Evolutionary conservation across 139 green algal species (phyloP).

Genomic region (Chlorella sp.): DNA sequence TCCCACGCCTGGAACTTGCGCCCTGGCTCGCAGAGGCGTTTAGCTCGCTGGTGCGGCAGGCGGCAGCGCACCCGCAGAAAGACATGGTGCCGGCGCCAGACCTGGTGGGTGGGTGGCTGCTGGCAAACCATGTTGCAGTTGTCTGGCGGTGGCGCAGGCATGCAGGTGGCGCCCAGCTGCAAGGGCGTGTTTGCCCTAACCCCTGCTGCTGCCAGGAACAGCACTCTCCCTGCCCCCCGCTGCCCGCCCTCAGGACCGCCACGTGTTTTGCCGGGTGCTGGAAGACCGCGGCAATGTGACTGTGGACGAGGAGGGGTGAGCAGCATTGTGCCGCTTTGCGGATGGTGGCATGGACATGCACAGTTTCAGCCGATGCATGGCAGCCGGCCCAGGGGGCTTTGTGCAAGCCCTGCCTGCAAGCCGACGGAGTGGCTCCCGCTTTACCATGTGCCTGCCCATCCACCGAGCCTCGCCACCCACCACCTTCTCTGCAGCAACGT

Average conservation of each 20-base stretch:
- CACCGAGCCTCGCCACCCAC: background rate
- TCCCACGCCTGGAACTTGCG: background rate
- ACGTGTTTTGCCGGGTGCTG: constrained; percentile 60
- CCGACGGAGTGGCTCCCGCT: background rate
- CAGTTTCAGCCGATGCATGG: background rate
- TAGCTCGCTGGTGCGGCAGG: constrained; percentile 49
- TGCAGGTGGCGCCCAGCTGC: background rate
- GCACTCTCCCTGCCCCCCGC: too few species aligned
- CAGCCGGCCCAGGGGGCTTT: background rate
- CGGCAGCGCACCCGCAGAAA: constrained; percentile 31
- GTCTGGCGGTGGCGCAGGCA: too few species aligned
- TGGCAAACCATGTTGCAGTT: too few species aligned
- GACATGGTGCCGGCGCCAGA: constrained; percentile 57
- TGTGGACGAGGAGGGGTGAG: constrained; percentile 52
- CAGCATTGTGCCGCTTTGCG: too few species aligned
- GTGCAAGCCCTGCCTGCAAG: background rate
- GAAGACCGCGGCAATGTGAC: constrained; percentile 52
- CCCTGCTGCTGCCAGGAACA: too few species aligned
- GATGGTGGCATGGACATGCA: background rate
- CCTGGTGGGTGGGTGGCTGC: constrained; percentile 15
- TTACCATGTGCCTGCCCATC: background rate
- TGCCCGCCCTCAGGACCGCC: background rate
- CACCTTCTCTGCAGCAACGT: constrained; percentile 39
- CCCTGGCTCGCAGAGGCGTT: constrained; percentile 36
- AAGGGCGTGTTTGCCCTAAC: background rate